These are phyloP conservation scores for Leishmania braziliensis DNA, from an alignment of 208 protist species.

Conservation along the genomic window DNA sequence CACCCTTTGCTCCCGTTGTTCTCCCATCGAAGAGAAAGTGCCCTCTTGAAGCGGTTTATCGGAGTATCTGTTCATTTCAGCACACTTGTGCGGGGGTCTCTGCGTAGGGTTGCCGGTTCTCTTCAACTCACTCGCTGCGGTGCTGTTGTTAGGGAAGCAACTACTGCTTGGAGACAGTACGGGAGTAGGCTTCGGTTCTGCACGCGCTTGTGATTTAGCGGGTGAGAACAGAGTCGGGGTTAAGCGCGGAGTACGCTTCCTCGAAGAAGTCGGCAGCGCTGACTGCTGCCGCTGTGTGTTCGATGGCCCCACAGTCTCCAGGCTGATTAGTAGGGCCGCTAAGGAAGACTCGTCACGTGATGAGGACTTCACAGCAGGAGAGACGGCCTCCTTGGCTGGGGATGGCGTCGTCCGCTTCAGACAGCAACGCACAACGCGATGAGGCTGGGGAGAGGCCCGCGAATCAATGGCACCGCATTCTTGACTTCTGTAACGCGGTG, in stretches of 20 bases:
- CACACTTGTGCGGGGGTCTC: background rate
- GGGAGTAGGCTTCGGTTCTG: background rate
- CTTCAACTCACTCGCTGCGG: background rate
- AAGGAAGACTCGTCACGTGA: background rate
- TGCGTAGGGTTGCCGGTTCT: background rate
- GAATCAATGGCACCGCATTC: background rate
- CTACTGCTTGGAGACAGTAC: background rate
- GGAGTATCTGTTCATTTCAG: background rate
- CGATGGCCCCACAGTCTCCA: background rate
- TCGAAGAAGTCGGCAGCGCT: background rate
- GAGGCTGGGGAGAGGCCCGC: background rate
- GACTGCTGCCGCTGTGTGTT: background rate
- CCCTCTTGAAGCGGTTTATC: background rate
- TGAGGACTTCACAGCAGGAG: background rate
- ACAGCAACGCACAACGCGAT: background rate
- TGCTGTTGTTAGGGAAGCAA: background rate
- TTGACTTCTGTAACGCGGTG: constrained; percentile 3
- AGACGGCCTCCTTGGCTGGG: background rate
- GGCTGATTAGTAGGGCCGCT: background rate
- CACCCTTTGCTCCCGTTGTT: background rate
- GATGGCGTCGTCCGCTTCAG: background rate
- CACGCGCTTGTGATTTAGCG: background rate
- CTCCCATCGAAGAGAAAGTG: background rate
- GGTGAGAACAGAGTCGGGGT: background rate
- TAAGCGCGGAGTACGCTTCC: background rate